These are phyloP conservation scores for Nemania sp. DNA, from an alignment of 2,329 filamentous ascomycete species.

Conservation along the genomic window DNA sequence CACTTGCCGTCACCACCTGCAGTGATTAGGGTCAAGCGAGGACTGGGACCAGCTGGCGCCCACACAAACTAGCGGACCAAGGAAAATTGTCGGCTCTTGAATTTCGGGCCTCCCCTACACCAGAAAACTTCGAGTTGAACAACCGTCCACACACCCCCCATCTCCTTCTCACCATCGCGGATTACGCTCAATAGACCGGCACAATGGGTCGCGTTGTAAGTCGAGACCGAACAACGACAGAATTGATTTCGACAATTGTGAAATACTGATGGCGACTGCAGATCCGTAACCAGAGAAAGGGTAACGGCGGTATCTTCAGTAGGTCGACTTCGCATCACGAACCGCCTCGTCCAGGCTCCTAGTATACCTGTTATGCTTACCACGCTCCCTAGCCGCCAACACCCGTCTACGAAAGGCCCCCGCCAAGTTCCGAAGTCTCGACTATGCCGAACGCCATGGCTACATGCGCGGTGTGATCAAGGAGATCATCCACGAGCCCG, in stretches of 20 bases:
- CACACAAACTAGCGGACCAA: slow-evolving; percentile 38
- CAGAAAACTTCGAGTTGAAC: slow-evolving; percentile 34
- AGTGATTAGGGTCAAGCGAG: slow-evolving; percentile 40
- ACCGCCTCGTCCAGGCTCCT: not conserved
- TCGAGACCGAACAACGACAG: slow-evolving; percentile 11
- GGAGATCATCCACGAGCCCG: slow-evolving; percentile 98
- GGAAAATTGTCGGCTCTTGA: slow-evolving; percentile 40
- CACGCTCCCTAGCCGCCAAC: slow-evolving; percentile 62
- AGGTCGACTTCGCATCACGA: slow-evolving; percentile 29
- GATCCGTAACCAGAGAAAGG: slow-evolving; percentile 64
- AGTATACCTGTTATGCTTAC: slow-evolving; percentile 26
- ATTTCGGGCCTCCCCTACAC: slow-evolving; percentile 31
- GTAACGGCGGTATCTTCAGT: slow-evolving; percentile 43
- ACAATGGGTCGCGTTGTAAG: slow-evolving; percentile 45
- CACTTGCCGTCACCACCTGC: not conserved
- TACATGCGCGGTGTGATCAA: slow-evolving; percentile 97
- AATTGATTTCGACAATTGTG: not conserved
- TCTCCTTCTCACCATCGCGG: slow-evolving; percentile 37
- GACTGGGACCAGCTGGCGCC: slow-evolving; percentile 31
- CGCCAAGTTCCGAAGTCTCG: slow-evolving; percentile 94
- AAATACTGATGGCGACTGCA: slow-evolving; percentile 31
- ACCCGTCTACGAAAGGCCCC: slow-evolving; percentile 93
- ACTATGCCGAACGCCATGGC: slow-evolving; percentile 95
- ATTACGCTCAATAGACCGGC: slow-evolving; percentile 41
- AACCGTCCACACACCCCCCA: slow-evolving; percentile 25